Conservation (phyloP, 768 basidiomycete genomes). For the Strobilomyces dryophilus region DNA sequence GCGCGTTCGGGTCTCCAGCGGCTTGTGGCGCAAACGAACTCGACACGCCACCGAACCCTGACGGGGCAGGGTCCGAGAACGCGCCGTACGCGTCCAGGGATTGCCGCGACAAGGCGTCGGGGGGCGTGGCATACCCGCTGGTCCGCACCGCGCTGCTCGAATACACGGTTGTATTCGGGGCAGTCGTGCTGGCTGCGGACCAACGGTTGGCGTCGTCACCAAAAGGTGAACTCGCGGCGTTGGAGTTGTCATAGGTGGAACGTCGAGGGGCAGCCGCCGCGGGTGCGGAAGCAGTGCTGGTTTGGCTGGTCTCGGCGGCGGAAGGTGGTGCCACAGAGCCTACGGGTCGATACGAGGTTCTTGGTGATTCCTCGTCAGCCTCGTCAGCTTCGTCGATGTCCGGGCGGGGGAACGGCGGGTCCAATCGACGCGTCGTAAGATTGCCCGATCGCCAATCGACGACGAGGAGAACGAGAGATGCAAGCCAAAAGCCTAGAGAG, state of each 20-base stretch:
- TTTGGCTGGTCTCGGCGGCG: constrained; percentile 29
- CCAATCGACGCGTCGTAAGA: constrained; percentile 44
- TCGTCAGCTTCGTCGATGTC: constrained; percentile 45
- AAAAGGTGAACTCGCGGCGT: constrained; percentile 38
- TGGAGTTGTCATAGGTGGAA: constrained; percentile 24
- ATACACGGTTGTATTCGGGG: constrained; percentile 22
- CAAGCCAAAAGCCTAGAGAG: constrained; percentile 66
- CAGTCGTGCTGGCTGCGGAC: constrained; percentile 32
- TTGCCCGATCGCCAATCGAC: constrained; percentile 78
- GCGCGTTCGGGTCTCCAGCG: constrained; percentile 29
- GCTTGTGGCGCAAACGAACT: constrained; percentile 34
- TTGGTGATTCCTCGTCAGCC: constrained; percentile 53
- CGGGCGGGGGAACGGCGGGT: constrained; percentile 75
- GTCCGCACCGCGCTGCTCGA: constrained; percentile 20
- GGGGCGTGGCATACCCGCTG: constrained; percentile 30
- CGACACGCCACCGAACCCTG: constrained; percentile 54
- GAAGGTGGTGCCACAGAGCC: constrained; percentile 29
- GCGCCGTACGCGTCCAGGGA: constrained; percentile 90
- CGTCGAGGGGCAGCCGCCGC: constrained; percentile 17
- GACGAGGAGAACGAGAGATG: constrained; percentile 60
- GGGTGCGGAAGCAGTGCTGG: constrained; percentile 11
- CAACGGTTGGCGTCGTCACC: constrained; percentile 55
- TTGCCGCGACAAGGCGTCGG: constrained; percentile 43
- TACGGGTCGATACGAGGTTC: constrained; percentile 45
- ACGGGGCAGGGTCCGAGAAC: constrained; percentile 83